These are phyloP conservation scores for Neurospora hispaniola DNA, from an alignment of 495 filamentous ascomycete genomes.

Conservation along the genomic window DNA sequence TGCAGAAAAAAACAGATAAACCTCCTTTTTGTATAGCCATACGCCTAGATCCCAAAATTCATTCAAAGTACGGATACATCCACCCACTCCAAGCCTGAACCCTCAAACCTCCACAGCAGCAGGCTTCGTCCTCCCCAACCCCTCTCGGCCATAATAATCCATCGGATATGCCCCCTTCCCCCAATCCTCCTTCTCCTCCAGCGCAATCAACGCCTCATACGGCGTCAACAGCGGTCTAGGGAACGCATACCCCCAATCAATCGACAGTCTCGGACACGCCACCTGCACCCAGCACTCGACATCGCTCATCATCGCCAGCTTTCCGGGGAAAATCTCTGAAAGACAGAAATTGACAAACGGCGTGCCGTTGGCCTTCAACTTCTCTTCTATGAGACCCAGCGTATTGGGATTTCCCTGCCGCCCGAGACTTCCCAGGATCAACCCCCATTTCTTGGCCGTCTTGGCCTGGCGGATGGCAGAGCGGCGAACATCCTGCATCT, in stretches of 20 bases:
- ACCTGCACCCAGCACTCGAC: conserved; percentile 98
- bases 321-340: conserved; percentile 92
- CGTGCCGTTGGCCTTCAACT: conserved; percentile 54
- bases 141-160: conserved; percentile 95
- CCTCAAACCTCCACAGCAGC: neutral
- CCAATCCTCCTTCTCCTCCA: conserved; percentile 72
- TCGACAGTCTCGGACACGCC: conserved; percentile 86
- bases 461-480: conserved; percentile 67
- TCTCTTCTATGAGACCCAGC: conserved; percentile 70
- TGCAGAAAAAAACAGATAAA: neutral
- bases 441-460: conserved; percentile 74
- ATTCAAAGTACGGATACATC: neutral
- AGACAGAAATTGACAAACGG: conserved; percentile 75
- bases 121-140: conserved; percentile 68
- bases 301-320: conserved; percentile 81
- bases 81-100: neutral
- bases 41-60: neutral
- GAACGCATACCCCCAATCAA: conserved; percentile 99
- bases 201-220: conserved; percentile 85
- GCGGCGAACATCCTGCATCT: conserved; percentile 72
- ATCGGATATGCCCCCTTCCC: conserved; percentile 79
- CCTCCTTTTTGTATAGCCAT: neutral
- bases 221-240: conserved; percentile 78
- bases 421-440: conserved; percentile 87
- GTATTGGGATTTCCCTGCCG: conserved; percentile 94